Conservation (phyloP, 2,329 filamentous ascomycete species). For the Phaeosphaeriaceae sp. region DNA sequence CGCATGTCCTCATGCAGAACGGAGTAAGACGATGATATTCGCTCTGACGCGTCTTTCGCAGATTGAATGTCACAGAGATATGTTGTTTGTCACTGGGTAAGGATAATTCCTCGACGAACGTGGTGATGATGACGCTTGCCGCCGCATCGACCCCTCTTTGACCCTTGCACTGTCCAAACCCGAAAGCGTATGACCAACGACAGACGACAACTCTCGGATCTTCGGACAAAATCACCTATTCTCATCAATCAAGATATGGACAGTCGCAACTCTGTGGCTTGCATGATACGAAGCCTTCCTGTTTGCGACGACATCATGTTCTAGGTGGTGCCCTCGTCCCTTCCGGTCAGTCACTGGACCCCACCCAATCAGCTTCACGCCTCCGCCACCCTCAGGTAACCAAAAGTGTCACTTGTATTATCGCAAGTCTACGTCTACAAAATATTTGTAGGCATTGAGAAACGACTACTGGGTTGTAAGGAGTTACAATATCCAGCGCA, state of each 20-base stretch:
- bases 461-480: not conserved
- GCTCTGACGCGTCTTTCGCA: not conserved
- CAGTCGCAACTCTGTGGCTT: not conserved
- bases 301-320: not conserved
- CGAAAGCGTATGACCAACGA: conserved; percentile 4
- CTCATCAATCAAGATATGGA: not conserved
- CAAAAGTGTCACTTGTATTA: not conserved
- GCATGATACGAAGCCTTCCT: not conserved
- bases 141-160: conserved; percentile 9
- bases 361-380: not conserved
- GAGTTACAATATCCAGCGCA: not conserved
- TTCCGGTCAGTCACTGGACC: not conserved
- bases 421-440: not conserved
- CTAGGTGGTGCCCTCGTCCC: not conserved
- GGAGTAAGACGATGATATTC: not conserved
- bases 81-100: not conserved
- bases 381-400: not conserved
- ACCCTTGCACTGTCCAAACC: not conserved
- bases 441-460: not conserved
- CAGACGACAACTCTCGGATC: not conserved
- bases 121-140: not conserved
- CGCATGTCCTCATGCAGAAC: not conserved
- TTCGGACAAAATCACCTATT: not conserved
- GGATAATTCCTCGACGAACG: not conserved
- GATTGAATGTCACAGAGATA: not conserved